Conservation (phyloP, 305 asterid genomes). For the Fraxinus ornus region DNA sequence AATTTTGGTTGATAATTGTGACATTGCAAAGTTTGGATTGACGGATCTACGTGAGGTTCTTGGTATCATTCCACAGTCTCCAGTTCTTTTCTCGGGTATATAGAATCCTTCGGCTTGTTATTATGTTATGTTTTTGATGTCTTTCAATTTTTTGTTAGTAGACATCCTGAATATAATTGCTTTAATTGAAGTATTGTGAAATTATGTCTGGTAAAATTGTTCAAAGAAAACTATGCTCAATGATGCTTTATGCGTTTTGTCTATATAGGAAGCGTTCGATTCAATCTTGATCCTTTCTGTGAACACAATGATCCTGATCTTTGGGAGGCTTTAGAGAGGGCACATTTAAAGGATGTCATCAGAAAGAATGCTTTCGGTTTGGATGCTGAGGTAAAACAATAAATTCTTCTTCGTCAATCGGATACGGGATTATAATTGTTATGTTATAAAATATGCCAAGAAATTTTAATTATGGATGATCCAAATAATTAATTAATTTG, state of each 20-base stretch:
- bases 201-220: background rate
- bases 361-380: conserved; percentile 60
- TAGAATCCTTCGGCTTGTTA: conserved; percentile 14
- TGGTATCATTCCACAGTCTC: conserved; percentile 92
- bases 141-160: background rate
- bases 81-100: conserved; percentile 91
- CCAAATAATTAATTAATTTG: background rate
- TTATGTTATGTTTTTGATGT: background rate
- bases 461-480: background rate
- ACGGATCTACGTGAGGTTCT: conserved; percentile 86
- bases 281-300: conserved; percentile 83
- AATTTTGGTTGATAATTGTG: conserved; percentile 72
- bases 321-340: conserved; percentile 85
- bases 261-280: conserved; percentile 62
- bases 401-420: background rate
- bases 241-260: background rate
- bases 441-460: background rate
- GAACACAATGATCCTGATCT: conserved; percentile 76
- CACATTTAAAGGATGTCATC: conserved; percentile 74
- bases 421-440: background rate
- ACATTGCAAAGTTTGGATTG: conserved; percentile 71
- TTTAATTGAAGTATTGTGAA: background rate
- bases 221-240: conserved; percentile 1
- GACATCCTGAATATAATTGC: background rate
- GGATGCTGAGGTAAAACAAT: conserved; percentile 67